These are phyloP conservation scores for Thelephora ganbajun DNA, from an alignment of 768 basidiomycete genomes.

Conservation along the genomic window DNA sequence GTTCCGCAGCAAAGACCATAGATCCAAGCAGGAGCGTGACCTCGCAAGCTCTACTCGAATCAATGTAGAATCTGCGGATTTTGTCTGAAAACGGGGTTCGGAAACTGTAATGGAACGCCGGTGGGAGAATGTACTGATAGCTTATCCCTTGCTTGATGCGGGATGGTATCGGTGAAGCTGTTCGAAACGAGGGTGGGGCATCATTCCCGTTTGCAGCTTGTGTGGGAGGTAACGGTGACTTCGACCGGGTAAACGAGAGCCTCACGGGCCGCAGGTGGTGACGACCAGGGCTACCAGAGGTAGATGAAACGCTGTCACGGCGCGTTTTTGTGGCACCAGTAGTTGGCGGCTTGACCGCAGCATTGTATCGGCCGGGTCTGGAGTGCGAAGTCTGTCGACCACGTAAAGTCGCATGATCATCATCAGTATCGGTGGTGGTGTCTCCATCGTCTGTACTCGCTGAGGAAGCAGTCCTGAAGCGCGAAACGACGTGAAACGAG, in stretches of 20 bases:
- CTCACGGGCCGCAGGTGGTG: background rate
- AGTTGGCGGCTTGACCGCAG: constrained; percentile 2
- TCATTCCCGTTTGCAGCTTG: constrained; percentile 21
- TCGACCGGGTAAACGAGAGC: constrained; percentile 51
- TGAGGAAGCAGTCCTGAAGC: background rate
- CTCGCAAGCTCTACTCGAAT: constrained; percentile 50
- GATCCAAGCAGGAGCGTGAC: constrained; percentile 51
- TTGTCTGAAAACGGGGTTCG: constrained; percentile 27
- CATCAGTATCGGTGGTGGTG: constrained; percentile 11
- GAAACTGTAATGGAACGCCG: constrained; percentile 29
- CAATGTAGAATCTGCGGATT: constrained; percentile 38
- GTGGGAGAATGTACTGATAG: constrained; percentile 25
- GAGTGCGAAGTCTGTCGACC: constrained; percentile 10
- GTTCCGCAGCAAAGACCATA: constrained; percentile 38
- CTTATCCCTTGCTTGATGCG: constrained; percentile 23
- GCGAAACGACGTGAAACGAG: background rate
- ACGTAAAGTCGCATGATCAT: constrained; percentile 6
- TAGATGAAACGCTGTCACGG: constrained; percentile 11
- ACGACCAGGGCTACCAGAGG: constrained; percentile 26
- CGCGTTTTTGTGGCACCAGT: constrained; percentile 8
- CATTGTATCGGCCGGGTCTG: background rate
- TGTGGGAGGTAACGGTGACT: constrained; percentile 40
- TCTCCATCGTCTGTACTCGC: constrained; percentile 10
- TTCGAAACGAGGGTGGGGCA: constrained; percentile 17
- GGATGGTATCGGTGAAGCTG: constrained; percentile 24